phyloP scores from a whole-genome alignment of 2,329 filamentous ascomycete species.

The Periconia sp. region DNA sequence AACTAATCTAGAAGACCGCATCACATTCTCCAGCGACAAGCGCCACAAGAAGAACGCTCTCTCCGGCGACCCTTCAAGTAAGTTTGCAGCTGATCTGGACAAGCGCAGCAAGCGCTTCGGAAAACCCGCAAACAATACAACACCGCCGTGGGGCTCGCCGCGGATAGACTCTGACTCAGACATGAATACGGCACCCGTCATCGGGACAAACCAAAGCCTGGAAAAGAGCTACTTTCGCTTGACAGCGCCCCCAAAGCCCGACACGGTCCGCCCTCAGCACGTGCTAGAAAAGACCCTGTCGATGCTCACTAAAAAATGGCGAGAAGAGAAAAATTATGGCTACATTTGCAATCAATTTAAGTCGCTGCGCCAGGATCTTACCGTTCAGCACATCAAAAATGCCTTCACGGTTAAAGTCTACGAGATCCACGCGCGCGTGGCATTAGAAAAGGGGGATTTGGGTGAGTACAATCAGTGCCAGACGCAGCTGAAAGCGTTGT shows the following conservation, averaged over 20 bases:
- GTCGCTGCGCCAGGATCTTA: constrained; percentile 95
- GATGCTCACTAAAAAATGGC: constrained; percentile 93
- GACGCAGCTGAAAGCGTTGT: constrained; percentile 92
- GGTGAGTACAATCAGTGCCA: constrained; percentile 99
- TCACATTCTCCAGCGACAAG: constrained; percentile 66
- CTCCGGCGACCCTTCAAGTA: constrained; percentile 70
- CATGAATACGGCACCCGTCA: constrained; percentile 69
- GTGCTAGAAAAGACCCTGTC: constrained; percentile 86
- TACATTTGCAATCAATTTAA: constrained; percentile 99
- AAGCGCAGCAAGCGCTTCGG: constrained; percentile 85
- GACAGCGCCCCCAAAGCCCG: constrained; percentile 86
- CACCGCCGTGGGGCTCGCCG: constrained; percentile 54
- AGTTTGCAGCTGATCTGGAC: constrained; percentile 86
- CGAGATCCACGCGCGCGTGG: constrained; percentile 96
- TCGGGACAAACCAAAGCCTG: constrained; percentile 81
- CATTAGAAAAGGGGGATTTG: constrained; percentile 96
- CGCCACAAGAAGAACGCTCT: constrained; percentile 55
- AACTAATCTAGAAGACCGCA: constrained; percentile 76
- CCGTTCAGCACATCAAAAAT: constrained; percentile 95
- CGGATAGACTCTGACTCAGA: constrained; percentile 57
- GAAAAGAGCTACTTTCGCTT: constrained; percentile 96
- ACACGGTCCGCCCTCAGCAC: constrained; percentile 82
- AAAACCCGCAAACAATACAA: constrained; percentile 60
- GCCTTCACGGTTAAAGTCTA: constrained; percentile 97
- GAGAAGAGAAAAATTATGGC: constrained; percentile 87